Conservation (phyloP, 345 rosid species). For the Aurinia saxatilis region DNA sequence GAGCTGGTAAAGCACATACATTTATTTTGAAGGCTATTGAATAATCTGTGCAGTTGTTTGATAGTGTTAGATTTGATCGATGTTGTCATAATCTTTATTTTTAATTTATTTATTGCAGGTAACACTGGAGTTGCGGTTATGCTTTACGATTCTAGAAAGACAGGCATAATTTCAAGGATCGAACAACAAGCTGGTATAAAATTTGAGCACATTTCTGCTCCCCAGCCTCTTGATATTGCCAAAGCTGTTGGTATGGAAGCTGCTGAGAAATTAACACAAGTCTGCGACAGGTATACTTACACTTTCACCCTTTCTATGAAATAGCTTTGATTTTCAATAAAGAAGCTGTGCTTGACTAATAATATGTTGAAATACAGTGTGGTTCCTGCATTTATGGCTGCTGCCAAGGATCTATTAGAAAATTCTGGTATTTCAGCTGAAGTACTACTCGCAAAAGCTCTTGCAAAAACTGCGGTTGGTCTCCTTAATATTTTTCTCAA, state of each 20-base stretch:
- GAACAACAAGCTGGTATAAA: constrained; percentile 84
- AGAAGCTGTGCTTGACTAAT: too few species aligned
- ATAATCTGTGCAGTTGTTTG: background rate
- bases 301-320: background rate
- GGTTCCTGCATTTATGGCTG: constrained; percentile 72
- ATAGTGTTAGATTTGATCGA: background rate
- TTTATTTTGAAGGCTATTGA: background rate
- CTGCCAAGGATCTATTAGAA: constrained; percentile 69
- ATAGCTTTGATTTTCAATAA: too few species aligned
- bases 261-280: constrained; percentile 61
- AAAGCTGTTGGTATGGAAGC: constrained; percentile 73
- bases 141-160: constrained; percentile 84
- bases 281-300: constrained; percentile 72
- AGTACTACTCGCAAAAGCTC: constrained; percentile 86
- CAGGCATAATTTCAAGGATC: constrained; percentile 59
- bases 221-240: constrained; percentile 77
- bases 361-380: constrained; percentile 47
- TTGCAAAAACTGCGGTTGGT: constrained; percentile 85
- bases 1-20: constrained; percentile 60
- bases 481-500: background rate
- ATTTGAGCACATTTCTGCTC: constrained; percentile 81
- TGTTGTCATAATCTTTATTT: too few species aligned
- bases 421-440: constrained; percentile 71
- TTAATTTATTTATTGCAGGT: constrained; percentile 42
- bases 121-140: constrained; percentile 93